Conservation (phyloP, 352 stramenopile genomes). For the Globisporangium okanoganense region DNA sequence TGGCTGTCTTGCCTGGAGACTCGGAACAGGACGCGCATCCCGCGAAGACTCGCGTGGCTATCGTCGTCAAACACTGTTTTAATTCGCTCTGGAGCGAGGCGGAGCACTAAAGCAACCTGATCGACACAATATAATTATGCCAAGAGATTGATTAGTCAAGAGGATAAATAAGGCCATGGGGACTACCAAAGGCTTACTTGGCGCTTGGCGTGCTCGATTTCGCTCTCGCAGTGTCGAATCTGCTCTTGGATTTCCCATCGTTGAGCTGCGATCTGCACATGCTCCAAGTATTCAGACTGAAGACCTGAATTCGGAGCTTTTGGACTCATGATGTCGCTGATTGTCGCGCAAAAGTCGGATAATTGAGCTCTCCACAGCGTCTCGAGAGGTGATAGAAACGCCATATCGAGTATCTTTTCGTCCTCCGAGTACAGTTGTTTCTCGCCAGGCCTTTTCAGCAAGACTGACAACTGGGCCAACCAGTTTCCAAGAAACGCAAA, state of each 20-base stretch:
- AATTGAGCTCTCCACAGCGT: constrained; percentile 9
- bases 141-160: not conserved
- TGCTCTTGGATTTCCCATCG: constrained; percentile 15
- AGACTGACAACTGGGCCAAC: constrained; percentile 6
- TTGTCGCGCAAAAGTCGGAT: constrained; percentile 16
- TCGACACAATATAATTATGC: not conserved
- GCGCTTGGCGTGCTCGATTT: constrained; percentile 19
- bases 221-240: constrained; percentile 20
- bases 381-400: constrained; percentile 3
- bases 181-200: constrained; percentile 13
- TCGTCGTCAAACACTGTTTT: constrained; percentile 39
- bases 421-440: not conserved
- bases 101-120: constrained; percentile 25
- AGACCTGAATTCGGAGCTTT: not conserved
- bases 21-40: constrained; percentile 31
- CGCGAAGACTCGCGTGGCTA: constrained; percentile 13
- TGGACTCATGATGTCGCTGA: constrained; percentile 12
- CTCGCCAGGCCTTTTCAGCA: constrained; percentile 4
- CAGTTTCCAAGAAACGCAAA: constrained; percentile 6
- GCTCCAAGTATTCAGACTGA: not conserved
- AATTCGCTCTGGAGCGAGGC: constrained; percentile 26
- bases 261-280: constrained; percentile 7
- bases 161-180: not conserved
- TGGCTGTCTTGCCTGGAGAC: constrained; percentile 42
- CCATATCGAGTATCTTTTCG: not conserved